Evolutionary conservation across 1,139 yeast genomes (phyloP), one percentile per base, ranked within the genome.

Genomic region (Zygosaccharomyces sapae): DNA sequence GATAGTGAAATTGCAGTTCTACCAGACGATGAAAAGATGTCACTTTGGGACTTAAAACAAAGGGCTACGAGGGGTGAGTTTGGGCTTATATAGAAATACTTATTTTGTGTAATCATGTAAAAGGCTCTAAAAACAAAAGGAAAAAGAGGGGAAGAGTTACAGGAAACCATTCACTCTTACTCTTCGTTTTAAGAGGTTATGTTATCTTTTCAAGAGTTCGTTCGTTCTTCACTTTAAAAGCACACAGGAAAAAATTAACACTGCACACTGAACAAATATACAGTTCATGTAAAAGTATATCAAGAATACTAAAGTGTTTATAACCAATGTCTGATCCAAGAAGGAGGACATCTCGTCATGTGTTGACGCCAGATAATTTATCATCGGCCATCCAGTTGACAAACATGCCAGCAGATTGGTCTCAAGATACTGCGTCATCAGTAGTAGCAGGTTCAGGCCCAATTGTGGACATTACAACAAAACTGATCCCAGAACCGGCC

Each of bases 1-100:
- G 88, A 84, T 20, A 80, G 76, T 5, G 94, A 88, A 48, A 69
- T 89, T 6, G 68, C 69, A 2, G 70, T 69, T 9, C 72, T 87
- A 34, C 86, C 88, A 6, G 79, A 75, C 5, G 81, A 77, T 31
- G 87, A 86, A 63, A 68, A 58, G 47, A 62, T 63, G 62, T 55
- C 63, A 3, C 49, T 66, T 6, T 66, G 68, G 66, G 69, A 66
- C 42, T 50, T 66, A 37, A 63, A 65, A 41, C 69, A 66, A 46
- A 57, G 60, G 40, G 68, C 66, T 5, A 55, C 60, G 56, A 59
- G 62, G 39, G 69, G 69, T 9, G 68, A 65, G 44, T 65, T 62
- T 46, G 67, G 67, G 25, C 47, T 46, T 33, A 40, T 62, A 46
- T 59, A 45, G 38, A 19, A 41, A 25, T 22, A 38, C 34, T 19